Percentiles rank a stretch among this genome's conserved stretches.
phyloP scores from a whole-genome alignment of 495 filamentous ascomycete species.

The Neurospora sp. region DNA sequence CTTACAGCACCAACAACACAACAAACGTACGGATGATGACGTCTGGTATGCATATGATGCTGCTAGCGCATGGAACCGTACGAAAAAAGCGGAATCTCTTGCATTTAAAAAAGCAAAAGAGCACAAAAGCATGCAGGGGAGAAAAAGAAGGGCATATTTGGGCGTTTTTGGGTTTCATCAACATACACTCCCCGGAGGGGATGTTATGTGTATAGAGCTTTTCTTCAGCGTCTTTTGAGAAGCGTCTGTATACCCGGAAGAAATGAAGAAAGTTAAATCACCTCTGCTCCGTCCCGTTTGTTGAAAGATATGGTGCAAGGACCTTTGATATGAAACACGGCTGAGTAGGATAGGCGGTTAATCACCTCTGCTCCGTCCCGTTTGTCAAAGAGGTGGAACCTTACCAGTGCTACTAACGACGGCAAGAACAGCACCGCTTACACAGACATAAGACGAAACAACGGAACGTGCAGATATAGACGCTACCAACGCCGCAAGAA shows the following conservation, averaged over 20 bases:
- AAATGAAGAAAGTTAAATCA: neutral
- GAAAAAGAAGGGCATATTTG: neutral
- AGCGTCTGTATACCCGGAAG: neutral
- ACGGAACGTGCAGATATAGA: neutral
- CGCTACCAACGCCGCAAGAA: neutral
- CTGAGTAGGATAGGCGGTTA: neutral
- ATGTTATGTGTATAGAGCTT: neutral
- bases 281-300: neutral
- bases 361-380: too few relatives aligned
- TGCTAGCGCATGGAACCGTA: neutral
- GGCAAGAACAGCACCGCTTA: neutral
- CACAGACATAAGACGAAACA: neutral
- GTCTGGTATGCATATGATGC: neutral
- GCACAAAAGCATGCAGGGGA: neutral
- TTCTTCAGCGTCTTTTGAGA: neutral
- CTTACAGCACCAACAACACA: neutral
- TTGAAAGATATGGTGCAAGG: neutral
- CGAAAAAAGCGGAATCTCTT: neutral
- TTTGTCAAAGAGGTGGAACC: neutral
- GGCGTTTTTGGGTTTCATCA: neutral
- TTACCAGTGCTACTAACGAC: neutral
- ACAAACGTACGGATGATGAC: neutral
- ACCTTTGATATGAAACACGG: neutral
- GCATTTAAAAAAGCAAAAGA: neutral
- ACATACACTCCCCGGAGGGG: neutral